Evolutionary conservation across 257 asterid species (phyloP).

Genomic region (Solanum clarkiae): DNA sequence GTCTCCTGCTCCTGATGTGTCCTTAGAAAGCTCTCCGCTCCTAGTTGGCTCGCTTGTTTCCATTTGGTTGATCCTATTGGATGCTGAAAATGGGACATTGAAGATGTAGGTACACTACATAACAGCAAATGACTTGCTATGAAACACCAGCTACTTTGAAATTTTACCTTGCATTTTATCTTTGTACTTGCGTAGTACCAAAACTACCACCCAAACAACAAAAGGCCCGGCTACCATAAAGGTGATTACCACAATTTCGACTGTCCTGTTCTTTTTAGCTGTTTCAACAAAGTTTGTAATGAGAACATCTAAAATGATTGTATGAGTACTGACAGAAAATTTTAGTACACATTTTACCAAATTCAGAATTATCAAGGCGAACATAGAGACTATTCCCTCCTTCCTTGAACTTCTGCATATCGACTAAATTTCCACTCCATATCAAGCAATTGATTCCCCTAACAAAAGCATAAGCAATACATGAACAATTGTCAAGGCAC

Average conservation of each 20-base stretch:
- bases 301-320: not conserved
- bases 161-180: slow-evolving; percentile 24
- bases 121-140: not conserved
- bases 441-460: slow-evolving; percentile 51
- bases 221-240: slow-evolving; percentile 16
- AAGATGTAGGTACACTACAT: not conserved
- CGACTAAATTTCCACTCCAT: slow-evolving; percentile 55
- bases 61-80: slow-evolving; percentile 7
- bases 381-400: slow-evolving; percentile 39
- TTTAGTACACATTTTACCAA: slow-evolving; percentile 12
- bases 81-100: slow-evolving; percentile 4
- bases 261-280: slow-evolving; percentile 18
- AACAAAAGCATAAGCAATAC: slow-evolving; percentile 51
- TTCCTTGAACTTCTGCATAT: slow-evolving; percentile 34
- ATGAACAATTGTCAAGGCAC: slow-evolving; percentile 58
- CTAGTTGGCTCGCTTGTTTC: slow-evolving; percentile 5
- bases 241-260: slow-evolving; percentile 18
- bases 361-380: slow-evolving; percentile 47
- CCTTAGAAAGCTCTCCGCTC: slow-evolving; percentile 28
- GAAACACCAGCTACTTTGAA: not conserved
- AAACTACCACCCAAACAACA: slow-evolving; percentile 15
- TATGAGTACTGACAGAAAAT: not conserved
- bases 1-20: slow-evolving; percentile 30
- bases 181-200: slow-evolving; percentile 28
- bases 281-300: not conserved